Conservation (phyloP, 768 basidiomycete genomes). For the Coprinopsis marcescibilis region DNA sequence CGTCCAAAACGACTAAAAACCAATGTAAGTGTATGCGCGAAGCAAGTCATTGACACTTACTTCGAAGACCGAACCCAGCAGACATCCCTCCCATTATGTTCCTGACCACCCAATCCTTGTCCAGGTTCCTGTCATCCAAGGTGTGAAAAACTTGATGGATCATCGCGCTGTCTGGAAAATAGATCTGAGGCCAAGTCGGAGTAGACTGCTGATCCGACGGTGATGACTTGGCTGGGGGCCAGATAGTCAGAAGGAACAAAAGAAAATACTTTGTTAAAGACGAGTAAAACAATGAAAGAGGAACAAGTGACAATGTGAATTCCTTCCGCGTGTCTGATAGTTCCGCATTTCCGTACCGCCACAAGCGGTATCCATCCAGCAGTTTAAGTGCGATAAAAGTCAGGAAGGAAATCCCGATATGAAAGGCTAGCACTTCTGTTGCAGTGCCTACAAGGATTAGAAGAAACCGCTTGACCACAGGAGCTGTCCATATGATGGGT, state of each 20-base stretch:
- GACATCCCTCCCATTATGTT: constrained; percentile 84
- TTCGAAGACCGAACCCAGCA: constrained; percentile 79
- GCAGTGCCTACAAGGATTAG: constrained; percentile 62
- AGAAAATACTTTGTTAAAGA: constrained; percentile 82
- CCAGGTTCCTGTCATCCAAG: constrained; percentile 67
- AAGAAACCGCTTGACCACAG: constrained; percentile 44
- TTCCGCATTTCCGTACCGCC: constrained; percentile 9
- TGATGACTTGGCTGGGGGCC: constrained; percentile 47
- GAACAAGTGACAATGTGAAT: constrained; percentile 72
- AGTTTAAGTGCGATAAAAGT: constrained; percentile 47
- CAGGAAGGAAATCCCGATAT: constrained; percentile 55
- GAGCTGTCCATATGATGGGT: constrained; percentile 45
- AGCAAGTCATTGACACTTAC: constrained; percentile 30
- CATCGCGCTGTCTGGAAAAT: constrained; percentile 25
- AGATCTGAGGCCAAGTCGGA: constrained; percentile 21
- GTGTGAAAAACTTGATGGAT: constrained; percentile 41
- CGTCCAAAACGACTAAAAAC: constrained; percentile 65
- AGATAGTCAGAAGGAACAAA: constrained; percentile 75
- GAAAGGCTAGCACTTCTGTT: constrained; percentile 74
- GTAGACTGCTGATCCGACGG: constrained; percentile 18
- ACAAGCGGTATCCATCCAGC: constrained; percentile 29
- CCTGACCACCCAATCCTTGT: constrained; percentile 79
- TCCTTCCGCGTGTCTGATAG: constrained; percentile 33
- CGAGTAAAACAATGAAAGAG: constrained; percentile 77
- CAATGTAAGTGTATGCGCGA: background rate